Base-by-base conservation (phyloP, 106 monocot genomes). In the Acanthochlamys bracteata region DNA sequence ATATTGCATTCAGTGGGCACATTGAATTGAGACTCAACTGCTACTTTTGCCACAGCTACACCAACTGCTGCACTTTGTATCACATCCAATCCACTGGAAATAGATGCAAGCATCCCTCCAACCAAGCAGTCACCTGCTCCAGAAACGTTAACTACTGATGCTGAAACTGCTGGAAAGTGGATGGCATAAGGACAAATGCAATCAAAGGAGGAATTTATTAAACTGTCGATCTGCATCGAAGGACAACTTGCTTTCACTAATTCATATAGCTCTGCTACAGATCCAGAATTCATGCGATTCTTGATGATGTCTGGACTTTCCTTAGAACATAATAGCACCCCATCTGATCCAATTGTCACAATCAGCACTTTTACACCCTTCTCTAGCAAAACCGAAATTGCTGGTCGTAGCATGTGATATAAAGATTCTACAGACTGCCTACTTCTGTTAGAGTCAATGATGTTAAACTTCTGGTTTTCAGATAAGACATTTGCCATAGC, bases 81-180 rank as follows among this genome's bases (percentile, higher is more conserved):
- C 40, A 89, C 24, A 74, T 89, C 79, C 47, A 89, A 72, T 40
- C 93, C 89, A 65, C 25, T 61, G 55, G 76, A 81, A 27, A 86
- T 57, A 0, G 89, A 88, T 43, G 86, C 75, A 71, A 89, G 66
- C 7, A 80, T 72, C 61, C 93, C 89, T 51, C 74, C 93, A 74
- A 93, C 93, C 40, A 93, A 83, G 61, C 93, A 89, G 66, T 93
- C 89, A 16, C 89, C 93, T 42, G 89, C 93, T 54, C 93, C 85
- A 39, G 76, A 75, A 20, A 93, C 60, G 65, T 76, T 89, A 55
- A 77, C 72, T 15, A 83, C 93, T 24, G 83, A 76, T 55, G 86
- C 81, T 55, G 67, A 51, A 55, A 83, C 73, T 65, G 89, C 80
- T 57, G 89, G 83, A 59, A 89, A 67, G 81, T 93, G 89, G 39